Evolutionary conservation across 1,284 basidiomycete species (phyloP).

Genomic region (Sanghuangporus sanghuang): DNA sequence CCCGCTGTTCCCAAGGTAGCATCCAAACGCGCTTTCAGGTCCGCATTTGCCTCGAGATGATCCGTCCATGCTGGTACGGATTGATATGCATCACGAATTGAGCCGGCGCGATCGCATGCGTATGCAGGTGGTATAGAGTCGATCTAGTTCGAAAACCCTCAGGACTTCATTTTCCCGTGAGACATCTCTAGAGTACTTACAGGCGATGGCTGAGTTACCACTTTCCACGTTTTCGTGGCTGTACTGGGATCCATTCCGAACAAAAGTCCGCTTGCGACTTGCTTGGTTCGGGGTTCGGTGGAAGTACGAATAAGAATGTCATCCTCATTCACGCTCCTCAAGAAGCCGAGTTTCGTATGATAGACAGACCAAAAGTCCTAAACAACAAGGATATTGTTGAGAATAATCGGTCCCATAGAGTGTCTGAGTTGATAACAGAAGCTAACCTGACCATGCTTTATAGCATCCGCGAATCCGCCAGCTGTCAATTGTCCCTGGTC

Average conservation of each 20-base stretch:
- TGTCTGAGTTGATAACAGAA: neutral
- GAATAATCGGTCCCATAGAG: neutral
- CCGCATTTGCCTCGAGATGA: conserved; percentile 38
- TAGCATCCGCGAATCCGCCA: conserved; percentile 42
- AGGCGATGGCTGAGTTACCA: conserved; percentile 36
- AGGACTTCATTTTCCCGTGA: neutral
- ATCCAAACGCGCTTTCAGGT: conserved; percentile 38
- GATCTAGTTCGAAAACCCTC: conserved; percentile 29
- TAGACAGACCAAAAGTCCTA: conserved; percentile 52
- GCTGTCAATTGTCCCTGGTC: conserved; percentile 48
- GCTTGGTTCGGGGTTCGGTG: conserved; percentile 27
- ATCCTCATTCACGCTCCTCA: conserved; percentile 33
- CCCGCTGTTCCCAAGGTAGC: conserved; percentile 41
- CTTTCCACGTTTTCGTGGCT: conserved; percentile 33
- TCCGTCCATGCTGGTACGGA: conserved; percentile 45
- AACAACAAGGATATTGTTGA: neutral
- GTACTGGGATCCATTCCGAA: conserved; percentile 43
- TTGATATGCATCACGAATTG: conserved; percentile 40
- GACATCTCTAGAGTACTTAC: conserved; percentile 22
- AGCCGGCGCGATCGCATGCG: conserved; percentile 40
- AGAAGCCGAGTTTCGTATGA: conserved; percentile 35
- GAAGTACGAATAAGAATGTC: conserved; percentile 26
- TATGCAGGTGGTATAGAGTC: conserved; percentile 48
- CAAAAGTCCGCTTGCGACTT: conserved; percentile 42
- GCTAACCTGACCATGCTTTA: conserved; percentile 41